These are phyloP conservation scores for Fusarium sp. DNA, from an alignment of 2,329 filamentous ascomycete genomes.

Conservation along the genomic window DNA sequence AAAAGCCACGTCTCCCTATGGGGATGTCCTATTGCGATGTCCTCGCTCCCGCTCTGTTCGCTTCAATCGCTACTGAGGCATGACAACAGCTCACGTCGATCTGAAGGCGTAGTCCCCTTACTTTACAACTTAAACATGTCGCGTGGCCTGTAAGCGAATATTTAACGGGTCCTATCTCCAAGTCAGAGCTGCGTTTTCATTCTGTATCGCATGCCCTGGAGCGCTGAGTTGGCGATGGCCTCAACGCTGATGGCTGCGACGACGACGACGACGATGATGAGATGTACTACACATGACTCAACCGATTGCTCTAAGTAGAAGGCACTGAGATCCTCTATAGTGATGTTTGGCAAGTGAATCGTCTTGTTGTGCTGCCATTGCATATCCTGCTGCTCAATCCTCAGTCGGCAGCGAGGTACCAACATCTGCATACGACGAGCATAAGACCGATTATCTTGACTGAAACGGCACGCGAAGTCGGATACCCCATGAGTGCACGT, in stretches of 20 bases:
- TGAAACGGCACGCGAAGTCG: background rate
- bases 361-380: background rate
- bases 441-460: background rate
- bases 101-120: accelerated
- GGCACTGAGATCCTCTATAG: accelerated
- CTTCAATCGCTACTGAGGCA: background rate
- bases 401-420: background rate
- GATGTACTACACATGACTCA: background rate
- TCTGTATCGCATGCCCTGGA: background rate
- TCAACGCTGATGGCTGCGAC: background rate
- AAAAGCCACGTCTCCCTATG: accelerated
- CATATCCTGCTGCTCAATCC: background rate
- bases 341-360: background rate
- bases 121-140: background rate
- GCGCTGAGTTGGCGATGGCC: background rate
- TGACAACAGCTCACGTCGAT: background rate
- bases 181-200: background rate
- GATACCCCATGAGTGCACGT: background rate
- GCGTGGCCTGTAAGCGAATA: background rate
- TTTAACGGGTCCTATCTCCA: accelerated
- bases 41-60: background rate
- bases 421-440: background rate
- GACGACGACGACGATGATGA: background rate
- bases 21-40: background rate
- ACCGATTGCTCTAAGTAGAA: accelerated